Percentiles rank a stretch among this genome's conserved stretches.
Evolutionary conservation across 768 basidiomycete genomes (phyloP).

Genomic region (Filobasidium floriforme): DNA sequence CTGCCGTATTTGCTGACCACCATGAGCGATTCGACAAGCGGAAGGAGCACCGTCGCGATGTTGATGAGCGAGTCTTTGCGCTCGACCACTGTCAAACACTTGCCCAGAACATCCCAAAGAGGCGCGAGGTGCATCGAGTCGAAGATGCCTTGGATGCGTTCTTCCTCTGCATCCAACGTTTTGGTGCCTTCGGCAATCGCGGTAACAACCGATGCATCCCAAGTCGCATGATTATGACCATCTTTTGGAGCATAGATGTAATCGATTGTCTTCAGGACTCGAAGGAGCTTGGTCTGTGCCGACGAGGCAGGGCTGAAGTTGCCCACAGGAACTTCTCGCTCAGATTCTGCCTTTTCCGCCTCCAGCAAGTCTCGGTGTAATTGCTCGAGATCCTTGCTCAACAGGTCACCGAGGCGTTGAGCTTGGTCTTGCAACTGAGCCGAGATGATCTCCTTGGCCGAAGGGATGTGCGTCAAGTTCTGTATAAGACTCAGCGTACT

Average conservation of each 20-base stretch:
- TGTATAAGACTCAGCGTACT: constrained; percentile 86
- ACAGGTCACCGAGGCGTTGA: constrained; percentile 71
- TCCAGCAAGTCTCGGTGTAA: constrained; percentile 60
- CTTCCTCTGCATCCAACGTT: constrained; percentile 31
- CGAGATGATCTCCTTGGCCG: constrained; percentile 79
- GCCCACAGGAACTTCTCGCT: constrained; percentile 53
- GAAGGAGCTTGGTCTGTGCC: constrained; percentile 87
- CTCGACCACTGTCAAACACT: constrained; percentile 76
- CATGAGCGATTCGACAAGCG: constrained; percentile 93
- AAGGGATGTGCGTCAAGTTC: constrained; percentile 78
- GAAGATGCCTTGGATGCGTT: constrained; percentile 81
- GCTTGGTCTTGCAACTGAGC: constrained; percentile 78
- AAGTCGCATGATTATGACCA: constrained; percentile 26
- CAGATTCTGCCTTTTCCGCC: constrained; percentile 44
- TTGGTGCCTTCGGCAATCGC: constrained; percentile 26
- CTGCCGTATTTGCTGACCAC: constrained; percentile 95
- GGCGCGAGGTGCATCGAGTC: constrained; percentile 82
- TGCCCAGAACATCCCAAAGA: constrained; percentile 82
- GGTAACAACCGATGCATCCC: constrained; percentile 27
- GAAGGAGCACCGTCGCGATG: constrained; percentile 83
- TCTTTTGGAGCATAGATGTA: constrained; percentile 66
- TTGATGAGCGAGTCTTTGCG: constrained; percentile 72
- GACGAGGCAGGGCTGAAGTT: constrained; percentile 85
- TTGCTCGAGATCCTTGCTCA: constrained; percentile 70
- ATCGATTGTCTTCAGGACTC: constrained; percentile 94